Evolutionary conservation across 1,284 basidiomycete genomes (phyloP).

Genomic region (Fistulinella cinereoalba): DNA sequence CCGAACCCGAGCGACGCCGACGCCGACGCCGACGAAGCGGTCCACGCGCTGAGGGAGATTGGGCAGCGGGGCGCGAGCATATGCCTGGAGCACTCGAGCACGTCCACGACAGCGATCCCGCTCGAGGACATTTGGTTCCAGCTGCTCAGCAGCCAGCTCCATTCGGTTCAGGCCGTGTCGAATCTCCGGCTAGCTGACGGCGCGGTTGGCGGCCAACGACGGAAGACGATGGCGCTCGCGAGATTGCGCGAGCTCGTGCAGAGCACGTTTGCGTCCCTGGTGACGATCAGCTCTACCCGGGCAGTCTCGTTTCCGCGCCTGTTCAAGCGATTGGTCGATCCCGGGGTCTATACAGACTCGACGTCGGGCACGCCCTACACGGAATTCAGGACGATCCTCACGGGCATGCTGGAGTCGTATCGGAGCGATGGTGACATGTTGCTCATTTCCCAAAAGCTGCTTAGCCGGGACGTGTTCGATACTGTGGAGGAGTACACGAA

Average conservation of each 20-base stretch:
- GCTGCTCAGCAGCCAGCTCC: conserved; percentile 78
- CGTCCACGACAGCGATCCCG: conserved; percentile 43
- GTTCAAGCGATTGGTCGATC: conserved; percentile 86
- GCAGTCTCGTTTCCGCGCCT: conserved; percentile 87
- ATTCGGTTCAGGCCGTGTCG: conserved; percentile 72
- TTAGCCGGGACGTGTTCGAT: conserved; percentile 81
- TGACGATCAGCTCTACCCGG: conserved; percentile 81
- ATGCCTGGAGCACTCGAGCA: conserved; percentile 64
- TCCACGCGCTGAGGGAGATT: conserved; percentile 51
- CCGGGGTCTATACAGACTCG: conserved; percentile 45
- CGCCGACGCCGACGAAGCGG: conserved; percentile 30
- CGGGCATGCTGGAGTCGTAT: conserved; percentile 94
- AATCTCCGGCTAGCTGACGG: conserved; percentile 22
- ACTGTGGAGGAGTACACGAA: conserved; percentile 57
- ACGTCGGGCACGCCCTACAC: conserved; percentile 73
- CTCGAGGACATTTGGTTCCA: conserved; percentile 91
- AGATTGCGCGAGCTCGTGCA: conserved; percentile 76
- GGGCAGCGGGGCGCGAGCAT: conserved; percentile 62
- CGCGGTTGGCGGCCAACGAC: conserved; percentile 10
- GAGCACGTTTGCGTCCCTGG: conserved; percentile 79
- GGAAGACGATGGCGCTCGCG: conserved; percentile 38
- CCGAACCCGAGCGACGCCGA: conserved; percentile 23
- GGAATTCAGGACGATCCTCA: conserved; percentile 88
- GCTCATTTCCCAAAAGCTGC: conserved; percentile 80
- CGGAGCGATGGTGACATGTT: conserved; percentile 89